Base-by-base conservation (phyloP, 2,329 filamentous ascomycete genomes). In the Kalaharituber pfeilii region DNA sequence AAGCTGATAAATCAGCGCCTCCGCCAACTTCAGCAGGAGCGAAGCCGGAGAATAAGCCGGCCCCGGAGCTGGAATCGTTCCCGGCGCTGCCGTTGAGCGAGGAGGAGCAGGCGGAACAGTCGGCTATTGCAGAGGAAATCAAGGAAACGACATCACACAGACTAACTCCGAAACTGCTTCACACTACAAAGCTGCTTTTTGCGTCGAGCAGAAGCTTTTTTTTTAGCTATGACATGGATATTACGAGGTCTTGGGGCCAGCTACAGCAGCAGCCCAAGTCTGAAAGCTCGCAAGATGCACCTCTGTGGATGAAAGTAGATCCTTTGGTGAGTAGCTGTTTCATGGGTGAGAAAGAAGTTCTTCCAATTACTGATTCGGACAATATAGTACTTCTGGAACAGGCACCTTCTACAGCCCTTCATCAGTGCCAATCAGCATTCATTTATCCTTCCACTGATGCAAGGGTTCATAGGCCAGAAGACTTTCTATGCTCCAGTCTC, bases 191-290 rank as follows among this genome's bases (percentile, higher is more conserved):
- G 64, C 78, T 96, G 53, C 78, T 94, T 57, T 89, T 95, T 65
- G 81, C 84, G 1, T 76, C 45, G 5, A 53, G 53, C 80, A 76
- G 77, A 59, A 95, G 86, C 66, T 96, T 95, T 68, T 96, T 83
- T 71, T 98, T 89, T 67, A 88, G 88, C 0, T 95, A 98, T 67
- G 91, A 98, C 60, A 77, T 89, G 66, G 88, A 98, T 66, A 77
- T 98, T 51, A 96, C 91, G 0, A 77, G 82, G 54, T 80, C 76
- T 58, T 64, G 79, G 53, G 68, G 69, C 13, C 42, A 47, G 20
- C 9, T 15, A 6, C 42, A 47, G 42, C 42, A 33, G 8, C 49
- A 28, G 2, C 36, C 33, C 11, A 33, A 33, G 9, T 56, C 49
- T 5, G 57, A 56, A 22, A 57, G 36, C 36, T 73, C 75, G 47